A percentile compares a stretch with the other conserved stretches of the same genome.
Conservation (phyloP, 177 flowering plant species). For the Vitis hybrid region DNA sequence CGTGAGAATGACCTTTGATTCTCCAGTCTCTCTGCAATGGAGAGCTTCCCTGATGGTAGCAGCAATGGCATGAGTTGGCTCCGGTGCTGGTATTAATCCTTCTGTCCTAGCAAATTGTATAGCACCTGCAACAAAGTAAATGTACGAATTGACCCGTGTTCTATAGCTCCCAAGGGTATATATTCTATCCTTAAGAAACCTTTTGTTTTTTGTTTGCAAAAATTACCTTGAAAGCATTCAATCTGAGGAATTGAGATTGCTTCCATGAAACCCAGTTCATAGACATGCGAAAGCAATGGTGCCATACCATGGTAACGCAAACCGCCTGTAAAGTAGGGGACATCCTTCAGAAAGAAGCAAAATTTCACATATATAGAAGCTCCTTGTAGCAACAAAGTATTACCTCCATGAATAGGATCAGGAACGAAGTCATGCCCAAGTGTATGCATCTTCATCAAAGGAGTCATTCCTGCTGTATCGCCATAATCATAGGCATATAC, state of each 20-base stretch:
- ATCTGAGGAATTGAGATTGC: constrained; percentile 80
- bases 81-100: constrained; percentile 94
- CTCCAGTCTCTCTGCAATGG: constrained; percentile 76
- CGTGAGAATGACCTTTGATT: constrained; percentile 81
- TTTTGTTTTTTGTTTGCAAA: neutral
- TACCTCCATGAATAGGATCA: constrained; percentile 97
- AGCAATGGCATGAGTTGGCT: constrained; percentile 97
- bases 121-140: constrained; percentile 53
- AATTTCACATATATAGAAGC: neutral
- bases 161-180: neutral
- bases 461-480: constrained; percentile 95
- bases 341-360: neutral
- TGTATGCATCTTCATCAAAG: constrained; percentile 97
- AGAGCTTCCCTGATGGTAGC: constrained; percentile 93
- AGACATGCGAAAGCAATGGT: constrained; percentile 88
- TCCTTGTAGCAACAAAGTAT: neutral
- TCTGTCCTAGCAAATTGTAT: constrained; percentile 83
- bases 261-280: constrained; percentile 86
- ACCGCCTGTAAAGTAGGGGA: constrained; percentile 58
- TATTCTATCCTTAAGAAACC: too few relatives aligned
- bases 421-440: constrained; percentile 98
- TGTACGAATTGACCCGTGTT: too few relatives aligned
- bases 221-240: constrained; percentile 85
- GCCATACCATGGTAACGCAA: constrained; percentile 98
- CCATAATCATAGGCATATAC: constrained; percentile 91